Base-by-base conservation (phyloP, 2,329 filamentous ascomycete genomes). In the Plectosphaerella sp. region DNA sequence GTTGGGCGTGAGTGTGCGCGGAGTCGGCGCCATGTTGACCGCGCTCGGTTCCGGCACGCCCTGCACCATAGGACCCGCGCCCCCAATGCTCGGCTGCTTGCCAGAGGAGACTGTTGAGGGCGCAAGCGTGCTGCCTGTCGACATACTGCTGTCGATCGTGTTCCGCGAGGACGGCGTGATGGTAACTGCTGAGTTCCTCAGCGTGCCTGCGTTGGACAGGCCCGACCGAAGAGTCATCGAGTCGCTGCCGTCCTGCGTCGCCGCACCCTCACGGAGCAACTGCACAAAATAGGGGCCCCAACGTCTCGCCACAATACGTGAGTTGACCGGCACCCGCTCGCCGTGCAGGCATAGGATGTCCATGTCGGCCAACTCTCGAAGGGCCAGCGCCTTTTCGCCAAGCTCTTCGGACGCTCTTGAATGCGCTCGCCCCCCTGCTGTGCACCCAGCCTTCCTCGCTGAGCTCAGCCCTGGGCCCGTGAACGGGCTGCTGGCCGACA, bases 231-330 rank as follows among this genome's bases (percentile, higher is more conserved):
- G 71, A 1, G 91, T 94, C 25, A 85, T 80, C 1, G 87, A 81
- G 59, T 96, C 91, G 51, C 84, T 82, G 2, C 86, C 88, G 50
- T 88, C 86, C 52, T 87, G 80, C 12, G 83, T 84, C 1, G 84
- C 78, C 2, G 88, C 84, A 5, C 89, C 90, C 68, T 97, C 92
- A 25, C 89, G 84, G 10, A 97, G 77, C 2, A 99, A 79, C 65
- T 96, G 90, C 52, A 96, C 91, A 71, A 99, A 97, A 66, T 96
- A 97, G 1, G 91, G 91, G 0, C 94, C 94, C 94, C 94, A 99
- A 64, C 94, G 80, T 25, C 91, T 83, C 10, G 89, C 87, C 15
- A 97, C 79, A 15, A 99, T 82, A 52, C 91, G 84, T 7, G 94
- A 97, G 68, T 96, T 99, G 59, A 97, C 89, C 0, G 94, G 91